Base-by-base conservation (phyloP, 345 rosid genomes). In the Aquilaria sinensis region DNA sequence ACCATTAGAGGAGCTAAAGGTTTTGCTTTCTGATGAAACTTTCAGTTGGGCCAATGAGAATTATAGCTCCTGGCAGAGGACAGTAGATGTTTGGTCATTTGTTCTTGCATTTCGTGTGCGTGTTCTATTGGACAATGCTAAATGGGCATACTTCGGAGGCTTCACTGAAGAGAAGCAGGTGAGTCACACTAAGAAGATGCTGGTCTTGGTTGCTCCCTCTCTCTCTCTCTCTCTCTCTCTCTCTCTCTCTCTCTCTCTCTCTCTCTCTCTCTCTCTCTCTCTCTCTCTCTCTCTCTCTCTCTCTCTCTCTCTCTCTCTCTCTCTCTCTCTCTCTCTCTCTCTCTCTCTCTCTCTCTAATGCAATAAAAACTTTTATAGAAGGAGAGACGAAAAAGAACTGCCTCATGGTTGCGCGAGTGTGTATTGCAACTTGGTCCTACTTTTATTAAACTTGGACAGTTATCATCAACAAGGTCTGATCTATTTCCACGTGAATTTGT, bases 381-480 rank as follows among this genome's bases (percentile, higher is more conserved):
- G 85, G 70, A 30, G 30, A 71, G 94, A 68, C 82, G 96, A 64
- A 74, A 66, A 54, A 80, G 58, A 67, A 93, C 96, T 56, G 98
- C 97, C 52, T 83, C 88, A 4, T 93, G 98, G 98, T 78, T 93
- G 57, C 75, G 97, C 74, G 94, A 90, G 77, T 31, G 75, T 63
- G 92, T 90, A 7, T 77, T 93, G 83, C 96, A 93, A 80, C 96
- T 93, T 57, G 98, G 98, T 60, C 98, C 98, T 15, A 93, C 98
- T 60, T 90, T 93, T 71, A 93, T 93, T 69, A 93, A 93, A 77
- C 85, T 93, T 10, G 98, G 98, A 63, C 98, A 93, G 70, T 65
- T 86, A 74, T 93, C 96, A 51, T 93, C 98, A 0, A 93, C 98
- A 32, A 84, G 98, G 65, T 93, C 98, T 3, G 98, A 93, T 67